A percentile compares a stretch with the other conserved stretches of the same genome.
These are phyloP conservation scores for Monosporascus sp. DNA, from an alignment of 2,329 filamentous ascomycete genomes.

Conservation along the genomic window DNA sequence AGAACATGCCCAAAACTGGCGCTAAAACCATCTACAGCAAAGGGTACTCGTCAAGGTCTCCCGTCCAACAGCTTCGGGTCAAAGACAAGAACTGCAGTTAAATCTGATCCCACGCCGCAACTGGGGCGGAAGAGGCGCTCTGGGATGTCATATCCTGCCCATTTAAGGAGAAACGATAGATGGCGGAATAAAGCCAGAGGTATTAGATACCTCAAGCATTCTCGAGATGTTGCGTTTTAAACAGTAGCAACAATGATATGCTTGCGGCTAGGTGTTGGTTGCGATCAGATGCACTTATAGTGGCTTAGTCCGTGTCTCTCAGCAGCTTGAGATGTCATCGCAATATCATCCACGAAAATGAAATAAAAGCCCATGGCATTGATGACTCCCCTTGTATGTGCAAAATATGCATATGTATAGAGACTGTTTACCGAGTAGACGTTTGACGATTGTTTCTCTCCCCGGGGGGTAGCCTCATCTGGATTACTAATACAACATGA, in stretches of 20 bases:
- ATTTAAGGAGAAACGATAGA: constrained; percentile 43
- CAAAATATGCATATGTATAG: too few species aligned
- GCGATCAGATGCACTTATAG: not conserved
- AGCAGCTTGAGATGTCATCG: too few species aligned
- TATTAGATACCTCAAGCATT: not conserved
- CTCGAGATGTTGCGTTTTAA: not conserved
- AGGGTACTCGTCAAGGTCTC: constrained; percentile 64
- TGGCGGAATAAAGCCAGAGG: too few species aligned
- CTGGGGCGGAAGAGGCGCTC: constrained; percentile 85
- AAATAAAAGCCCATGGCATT: too few species aligned
- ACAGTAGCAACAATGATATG: not conserved
- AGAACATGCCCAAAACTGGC: not conserved
- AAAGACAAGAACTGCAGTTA: constrained; percentile 57
- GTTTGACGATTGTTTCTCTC: too few species aligned
- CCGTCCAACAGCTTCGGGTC: constrained; percentile 38
- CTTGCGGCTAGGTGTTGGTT: not conserved
- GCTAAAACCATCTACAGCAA: constrained; percentile 42
- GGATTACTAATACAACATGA: not conserved
- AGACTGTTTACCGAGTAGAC: too few species aligned
- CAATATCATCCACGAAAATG: too few species aligned
- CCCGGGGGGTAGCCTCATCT: not conserved
- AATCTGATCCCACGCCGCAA: constrained; percentile 69
- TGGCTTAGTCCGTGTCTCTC: too few species aligned
- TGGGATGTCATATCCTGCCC: constrained; percentile 87
- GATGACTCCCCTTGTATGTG: too few species aligned